These are phyloP conservation scores for Psilocybe mexicana DNA, from an alignment of 1,284 basidiomycete species.

Conservation along the genomic window DNA sequence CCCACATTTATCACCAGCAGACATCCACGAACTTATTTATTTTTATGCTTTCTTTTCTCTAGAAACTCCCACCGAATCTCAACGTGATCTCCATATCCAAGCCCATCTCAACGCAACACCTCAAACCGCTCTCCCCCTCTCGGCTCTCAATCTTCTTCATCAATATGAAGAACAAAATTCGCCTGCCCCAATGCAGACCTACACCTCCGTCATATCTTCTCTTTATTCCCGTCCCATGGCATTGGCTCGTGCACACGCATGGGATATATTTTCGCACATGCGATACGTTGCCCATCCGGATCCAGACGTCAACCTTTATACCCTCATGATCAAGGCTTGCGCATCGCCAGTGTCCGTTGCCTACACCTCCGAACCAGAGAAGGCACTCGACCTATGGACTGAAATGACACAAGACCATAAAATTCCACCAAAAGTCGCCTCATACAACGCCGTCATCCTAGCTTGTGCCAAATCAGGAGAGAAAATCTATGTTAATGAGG, in stretches of 20 bases:
- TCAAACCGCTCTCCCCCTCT: constrained; percentile 45
- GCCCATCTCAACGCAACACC: constrained; percentile 50
- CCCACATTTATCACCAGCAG: background rate
- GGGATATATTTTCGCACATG: constrained; percentile 96
- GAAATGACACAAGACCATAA: constrained; percentile 82
- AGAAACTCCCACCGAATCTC: constrained; percentile 51
- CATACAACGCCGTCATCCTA: constrained; percentile 84
- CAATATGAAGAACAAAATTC: constrained; percentile 59
- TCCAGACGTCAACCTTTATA: constrained; percentile 77
- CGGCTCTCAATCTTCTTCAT: constrained; percentile 63
- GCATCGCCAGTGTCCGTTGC: constrained; percentile 50
- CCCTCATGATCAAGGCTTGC: constrained; percentile 88
- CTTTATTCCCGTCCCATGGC: constrained; percentile 56
- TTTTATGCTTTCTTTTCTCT: background rate
- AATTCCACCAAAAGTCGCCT: constrained; percentile 63
- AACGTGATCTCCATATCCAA: constrained; percentile 70
- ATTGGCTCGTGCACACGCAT: constrained; percentile 71
- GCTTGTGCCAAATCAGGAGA: constrained; percentile 70
- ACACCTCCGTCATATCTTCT: constrained; percentile 60
- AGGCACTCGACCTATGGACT: constrained; percentile 90
- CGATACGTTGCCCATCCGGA: constrained; percentile 89
- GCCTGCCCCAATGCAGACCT: constrained; percentile 64
- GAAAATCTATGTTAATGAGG: constrained; percentile 70
- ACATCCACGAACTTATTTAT: background rate
- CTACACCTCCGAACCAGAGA: constrained; percentile 74